Evolutionary conservation across 495 filamentous ascomycete genomes (phyloP).

Genomic region (Tuber calosporum): DNA sequence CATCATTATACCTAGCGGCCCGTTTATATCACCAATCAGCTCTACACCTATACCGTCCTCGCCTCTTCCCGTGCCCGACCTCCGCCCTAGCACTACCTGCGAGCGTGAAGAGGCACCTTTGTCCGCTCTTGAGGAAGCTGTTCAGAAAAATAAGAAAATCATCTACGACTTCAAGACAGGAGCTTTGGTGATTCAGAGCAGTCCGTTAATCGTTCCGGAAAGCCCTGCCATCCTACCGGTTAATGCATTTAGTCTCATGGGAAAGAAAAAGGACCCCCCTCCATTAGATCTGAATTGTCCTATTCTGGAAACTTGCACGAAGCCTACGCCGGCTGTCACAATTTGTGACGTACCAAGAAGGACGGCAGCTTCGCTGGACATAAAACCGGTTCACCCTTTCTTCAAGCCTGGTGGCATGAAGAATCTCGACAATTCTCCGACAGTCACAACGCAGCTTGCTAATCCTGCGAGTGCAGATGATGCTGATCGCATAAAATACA

Average conservation of each 20-base stretch:
- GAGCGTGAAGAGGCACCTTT: not conserved
- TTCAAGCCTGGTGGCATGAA: constrained; percentile 47
- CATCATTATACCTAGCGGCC: constrained; percentile 19
- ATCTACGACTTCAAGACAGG: constrained; percentile 20
- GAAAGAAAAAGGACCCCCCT: constrained; percentile 48
- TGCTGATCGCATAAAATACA: constrained; percentile 29
- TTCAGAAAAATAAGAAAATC: constrained; percentile 19
- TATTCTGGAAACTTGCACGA: constrained; percentile 1
- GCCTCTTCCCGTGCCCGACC: constrained; percentile 9
- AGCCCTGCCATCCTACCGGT: constrained; percentile 18
- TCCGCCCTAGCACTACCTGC: not conserved
- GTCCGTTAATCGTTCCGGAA: constrained; percentile 24
- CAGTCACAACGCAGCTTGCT: constrained; percentile 14
- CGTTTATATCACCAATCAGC: constrained; percentile 11
- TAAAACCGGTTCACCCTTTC: constrained; percentile 73
- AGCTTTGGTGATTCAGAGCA: constrained; percentile 20
- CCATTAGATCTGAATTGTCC: constrained; percentile 10
- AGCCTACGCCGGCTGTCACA: constrained; percentile 14
- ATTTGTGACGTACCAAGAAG: constrained; percentile 28
- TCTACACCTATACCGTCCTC: constrained; percentile 6
- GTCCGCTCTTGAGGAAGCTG: constrained; percentile 1
- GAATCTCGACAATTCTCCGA: constrained; percentile 20
- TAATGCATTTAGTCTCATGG: constrained; percentile 38
- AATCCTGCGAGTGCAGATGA: constrained; percentile 14
- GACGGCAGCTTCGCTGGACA: constrained; percentile 40